A percentile compares a stretch with the other conserved stretches of the same genome.
phyloP scores from a whole-genome alignment of 768 basidiomycete species.

The Podaxis pistillaris region DNA sequence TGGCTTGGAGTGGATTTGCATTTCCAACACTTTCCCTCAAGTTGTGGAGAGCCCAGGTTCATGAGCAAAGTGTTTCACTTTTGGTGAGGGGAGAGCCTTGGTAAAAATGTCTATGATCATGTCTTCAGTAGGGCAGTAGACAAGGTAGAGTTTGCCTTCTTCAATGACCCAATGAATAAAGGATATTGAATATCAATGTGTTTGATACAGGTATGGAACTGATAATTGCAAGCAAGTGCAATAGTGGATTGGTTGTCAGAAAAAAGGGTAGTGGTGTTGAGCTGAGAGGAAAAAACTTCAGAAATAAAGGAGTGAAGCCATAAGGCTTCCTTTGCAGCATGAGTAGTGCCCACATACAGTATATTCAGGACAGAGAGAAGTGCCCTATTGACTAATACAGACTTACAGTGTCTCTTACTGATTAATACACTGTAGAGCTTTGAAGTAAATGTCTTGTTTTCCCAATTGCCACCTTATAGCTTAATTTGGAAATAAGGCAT shows the following conservation, averaged over 20 bases:
- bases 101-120: slow-evolving; percentile 19
- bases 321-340: slow-evolving; percentile 10
- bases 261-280: not conserved
- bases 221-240: not conserved
- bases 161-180: slow-evolving; percentile 10
- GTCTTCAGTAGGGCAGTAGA: slow-evolving; percentile 3
- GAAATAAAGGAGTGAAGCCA: slow-evolving; percentile 19
- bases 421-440: no score
- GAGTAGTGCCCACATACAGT: slow-evolving; percentile 27
- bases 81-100: slow-evolving; percentile 10
- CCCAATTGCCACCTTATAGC: no score
- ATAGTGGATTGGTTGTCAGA: slow-evolving; percentile 18
- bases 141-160: slow-evolving; percentile 4
- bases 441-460: no score
- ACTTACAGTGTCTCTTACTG: no score
- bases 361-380: no score
- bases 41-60: not conserved
- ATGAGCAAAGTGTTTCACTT: slow-evolving; percentile 7
- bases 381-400: no score
- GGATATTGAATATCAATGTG: slow-evolving; percentile 26
- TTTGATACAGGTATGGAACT: slow-evolving; percentile 16
- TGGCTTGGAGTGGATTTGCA: no score
- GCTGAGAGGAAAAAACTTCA: slow-evolving; percentile 9
- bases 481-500: no score
- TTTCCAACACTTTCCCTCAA: no score